These are phyloP conservation scores for Monosporascus sp. DNA, from an alignment of 2,329 filamentous ascomycete species.

Conservation along the genomic window DNA sequence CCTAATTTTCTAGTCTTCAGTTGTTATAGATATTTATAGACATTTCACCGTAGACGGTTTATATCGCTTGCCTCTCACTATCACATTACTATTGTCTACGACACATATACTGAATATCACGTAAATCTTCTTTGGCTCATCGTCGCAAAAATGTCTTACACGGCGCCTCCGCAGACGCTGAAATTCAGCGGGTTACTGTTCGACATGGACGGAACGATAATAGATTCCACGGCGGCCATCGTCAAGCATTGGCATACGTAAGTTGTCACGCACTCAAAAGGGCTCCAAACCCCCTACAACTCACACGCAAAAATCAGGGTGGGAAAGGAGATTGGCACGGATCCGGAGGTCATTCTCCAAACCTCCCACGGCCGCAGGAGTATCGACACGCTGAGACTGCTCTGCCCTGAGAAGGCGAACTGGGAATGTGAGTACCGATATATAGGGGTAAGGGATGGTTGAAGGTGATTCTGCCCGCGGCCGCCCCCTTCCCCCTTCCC, in stretches of 20 bases:
- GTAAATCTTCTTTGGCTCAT: neutral
- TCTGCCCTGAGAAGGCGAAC: constrained; percentile 80
- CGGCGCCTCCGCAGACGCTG: constrained; percentile 38
- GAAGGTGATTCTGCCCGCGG: neutral
- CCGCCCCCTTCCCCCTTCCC: constrained; percentile 5
- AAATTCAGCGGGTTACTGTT: constrained; percentile 57
- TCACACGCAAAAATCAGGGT: constrained; percentile 43
- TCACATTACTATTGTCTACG: neutral
- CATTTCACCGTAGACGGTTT: neutral
- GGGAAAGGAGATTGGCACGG: constrained; percentile 76
- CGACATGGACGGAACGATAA: constrained; percentile 79
- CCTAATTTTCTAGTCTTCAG: neutral
- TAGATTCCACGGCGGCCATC: constrained; percentile 74
- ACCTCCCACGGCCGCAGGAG: constrained; percentile 87
- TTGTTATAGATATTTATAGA: neutral
- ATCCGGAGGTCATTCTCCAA: constrained; percentile 77
- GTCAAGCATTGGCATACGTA: constrained; percentile 72
- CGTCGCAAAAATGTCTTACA: constrained; percentile 27
- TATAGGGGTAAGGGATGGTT: neutral
- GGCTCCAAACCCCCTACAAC: constrained; percentile 2
- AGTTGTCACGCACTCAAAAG: constrained; percentile 19
- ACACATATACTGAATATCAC: neutral
- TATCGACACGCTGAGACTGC: constrained; percentile 76
- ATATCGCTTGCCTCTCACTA: neutral
- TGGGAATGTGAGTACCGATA: constrained; percentile 72